Percentiles rank a stretch among this genome's conserved stretches.
phyloP scores from a whole-genome alignment of 179 eudicot genomes.

The Pouteria campechiana region DNA sequence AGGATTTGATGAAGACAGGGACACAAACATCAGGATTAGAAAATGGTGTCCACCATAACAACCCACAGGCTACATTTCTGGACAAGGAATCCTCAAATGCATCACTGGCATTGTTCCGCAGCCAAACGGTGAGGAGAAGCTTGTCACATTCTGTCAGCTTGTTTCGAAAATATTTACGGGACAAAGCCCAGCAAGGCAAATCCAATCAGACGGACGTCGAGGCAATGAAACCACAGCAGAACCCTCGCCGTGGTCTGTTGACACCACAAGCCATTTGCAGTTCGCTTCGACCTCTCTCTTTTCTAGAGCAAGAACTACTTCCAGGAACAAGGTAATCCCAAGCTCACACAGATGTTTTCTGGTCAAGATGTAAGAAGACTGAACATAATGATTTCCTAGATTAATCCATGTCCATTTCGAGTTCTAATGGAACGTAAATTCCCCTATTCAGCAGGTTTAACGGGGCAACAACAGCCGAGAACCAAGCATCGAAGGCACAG shows the following conservation, averaged over 20 bases:
- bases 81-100: no score
- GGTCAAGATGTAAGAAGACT: background rate
- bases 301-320: background rate
- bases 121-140: no score
- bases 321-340: background rate
- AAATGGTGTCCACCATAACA: no score
- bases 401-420: background rate
- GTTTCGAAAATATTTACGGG: background rate
- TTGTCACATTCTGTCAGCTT: no score
- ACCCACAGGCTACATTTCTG: no score
- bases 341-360: background rate
- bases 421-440: background rate
- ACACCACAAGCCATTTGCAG: background rate
- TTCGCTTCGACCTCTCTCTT: background rate
- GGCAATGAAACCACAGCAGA: background rate
- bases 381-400: background rate
- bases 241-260: background rate
- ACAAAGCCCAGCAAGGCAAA: background rate
- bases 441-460: background rate
- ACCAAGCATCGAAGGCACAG: background rate
- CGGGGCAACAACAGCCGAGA: background rate
- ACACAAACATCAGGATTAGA: no score
- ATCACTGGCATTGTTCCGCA: no score
- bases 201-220: background rate
- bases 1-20: no score